phyloP scores from a whole-genome alignment of 352 stramenopile species.

The Sclerospora graminicola region DNA sequence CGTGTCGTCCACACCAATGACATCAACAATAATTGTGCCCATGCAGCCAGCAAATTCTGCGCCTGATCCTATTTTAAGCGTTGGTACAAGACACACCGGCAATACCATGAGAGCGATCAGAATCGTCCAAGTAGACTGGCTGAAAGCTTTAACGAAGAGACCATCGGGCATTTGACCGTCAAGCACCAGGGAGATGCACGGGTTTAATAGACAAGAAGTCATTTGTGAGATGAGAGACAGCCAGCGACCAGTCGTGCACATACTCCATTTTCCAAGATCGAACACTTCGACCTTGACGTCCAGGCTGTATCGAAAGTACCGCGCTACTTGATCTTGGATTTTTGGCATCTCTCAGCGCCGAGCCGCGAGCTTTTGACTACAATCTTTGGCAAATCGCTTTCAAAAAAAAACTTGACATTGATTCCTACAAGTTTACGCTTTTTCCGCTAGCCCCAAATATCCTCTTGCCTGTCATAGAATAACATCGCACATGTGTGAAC shows the following conservation, averaged over 20 bases:
- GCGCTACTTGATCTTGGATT: slow-evolving; percentile 39
- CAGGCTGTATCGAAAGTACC: slow-evolving; percentile 30
- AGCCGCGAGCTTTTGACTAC: no score
- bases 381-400: no score
- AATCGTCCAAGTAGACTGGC: slow-evolving; percentile 28
- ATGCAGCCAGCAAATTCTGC: slow-evolving; percentile 14
- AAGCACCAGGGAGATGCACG: slow-evolving; percentile 38
- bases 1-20: no score
- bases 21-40: slow-evolving; percentile 23
- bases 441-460: no score
- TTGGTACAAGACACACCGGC: slow-evolving; percentile 36
- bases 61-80: slow-evolving; percentile 35
- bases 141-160: slow-evolving; percentile 33
- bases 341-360: no score
- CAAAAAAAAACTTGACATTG: no score
- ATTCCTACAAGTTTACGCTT: no score
- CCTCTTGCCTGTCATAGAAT: no score
- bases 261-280: slow-evolving; percentile 42
- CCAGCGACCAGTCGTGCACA: slow-evolving; percentile 31
- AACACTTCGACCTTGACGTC: slow-evolving; percentile 41
- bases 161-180: slow-evolving; percentile 26
- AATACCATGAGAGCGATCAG: slow-evolving; percentile 29
- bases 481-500: no score
- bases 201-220: slow-evolving; percentile 27
- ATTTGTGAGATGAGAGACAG: slow-evolving; percentile 28